Evolutionary conservation across 345 rosid species (phyloP).

Genomic region (Leavenworthia alabamica): DNA sequence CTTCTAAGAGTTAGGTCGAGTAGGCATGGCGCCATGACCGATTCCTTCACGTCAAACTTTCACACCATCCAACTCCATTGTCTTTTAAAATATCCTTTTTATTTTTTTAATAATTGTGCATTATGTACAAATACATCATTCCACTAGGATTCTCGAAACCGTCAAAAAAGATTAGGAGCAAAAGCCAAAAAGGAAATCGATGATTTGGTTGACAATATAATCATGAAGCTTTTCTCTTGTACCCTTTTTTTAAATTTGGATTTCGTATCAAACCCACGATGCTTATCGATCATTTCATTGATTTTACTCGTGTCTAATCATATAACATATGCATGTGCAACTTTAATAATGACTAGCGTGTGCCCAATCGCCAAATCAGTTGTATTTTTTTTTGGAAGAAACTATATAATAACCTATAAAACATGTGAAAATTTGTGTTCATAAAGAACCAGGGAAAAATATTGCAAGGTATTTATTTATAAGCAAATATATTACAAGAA

Average conservation of each 20-base stretch:
- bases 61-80: slow-evolving; percentile 15
- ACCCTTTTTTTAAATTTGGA: background rate
- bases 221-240: background rate
- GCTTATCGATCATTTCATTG: slow-evolving; percentile 9
- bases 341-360: background rate
- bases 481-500: too few relatives aligned
- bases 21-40: slow-evolving; percentile 14
- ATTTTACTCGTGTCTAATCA: slow-evolving; percentile 15
- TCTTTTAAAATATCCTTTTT: background rate
- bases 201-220: slow-evolving; percentile 18
- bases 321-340: slow-evolving; percentile 6
- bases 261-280: slow-evolving; percentile 22
- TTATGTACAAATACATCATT: background rate
- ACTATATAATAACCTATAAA: background rate
- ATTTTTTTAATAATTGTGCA: background rate
- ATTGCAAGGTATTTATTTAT: too few relatives aligned
- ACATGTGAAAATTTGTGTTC: too few relatives aligned
- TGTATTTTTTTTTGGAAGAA: background rate
- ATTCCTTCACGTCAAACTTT: slow-evolving; percentile 10
- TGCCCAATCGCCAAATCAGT: background rate
- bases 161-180: slow-evolving; percentile 5
- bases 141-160: slow-evolving; percentile 19
- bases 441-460: too few relatives aligned
- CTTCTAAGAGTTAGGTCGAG: slow-evolving; percentile 14
- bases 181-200: slow-evolving; percentile 15